phyloP scores from a whole-genome alignment of 805 yeast species.

The Saccharomycopsis synnaedendra region DNA sequence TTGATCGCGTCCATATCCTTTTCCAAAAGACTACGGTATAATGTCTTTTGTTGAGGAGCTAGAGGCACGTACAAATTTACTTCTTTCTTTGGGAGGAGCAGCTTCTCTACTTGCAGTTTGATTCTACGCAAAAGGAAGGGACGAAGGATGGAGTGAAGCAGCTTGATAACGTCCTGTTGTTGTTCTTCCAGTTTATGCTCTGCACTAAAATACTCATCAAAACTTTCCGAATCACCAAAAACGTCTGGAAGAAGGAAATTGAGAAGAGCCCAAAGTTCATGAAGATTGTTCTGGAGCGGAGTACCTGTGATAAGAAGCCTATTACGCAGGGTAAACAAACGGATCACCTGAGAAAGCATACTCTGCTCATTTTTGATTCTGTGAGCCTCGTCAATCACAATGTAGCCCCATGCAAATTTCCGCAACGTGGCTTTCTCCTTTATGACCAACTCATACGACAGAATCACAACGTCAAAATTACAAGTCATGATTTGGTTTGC shows the following conservation, averaged over 20 bases:
- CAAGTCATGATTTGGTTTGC: slow-evolving; percentile 39
- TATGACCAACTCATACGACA: slow-evolving; percentile 70
- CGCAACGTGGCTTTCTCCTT: slow-evolving; percentile 56
- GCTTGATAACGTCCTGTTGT: slow-evolving; percentile 42
- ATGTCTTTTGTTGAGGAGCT: slow-evolving; percentile 68
- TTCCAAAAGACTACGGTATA: slow-evolving; percentile 69
- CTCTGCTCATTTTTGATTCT: slow-evolving; percentile 72
- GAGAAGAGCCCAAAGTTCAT: slow-evolving; percentile 72
- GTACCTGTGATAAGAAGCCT: slow-evolving; percentile 73
- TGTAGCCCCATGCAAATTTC: slow-evolving; percentile 67
- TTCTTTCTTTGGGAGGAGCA: slow-evolving; percentile 66
- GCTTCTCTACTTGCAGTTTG: slow-evolving; percentile 72
- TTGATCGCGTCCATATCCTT: slow-evolving; percentile 79
- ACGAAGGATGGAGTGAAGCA: slow-evolving; percentile 62
- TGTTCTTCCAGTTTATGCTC: slow-evolving; percentile 19
- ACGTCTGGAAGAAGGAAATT: slow-evolving; percentile 72
- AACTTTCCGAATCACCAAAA: slow-evolving; percentile 59
- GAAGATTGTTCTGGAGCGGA: slow-evolving; percentile 69
- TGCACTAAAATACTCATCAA: slow-evolving; percentile 61
- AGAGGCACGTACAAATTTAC: slow-evolving; percentile 61
- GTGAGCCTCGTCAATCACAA: slow-evolving; percentile 76
- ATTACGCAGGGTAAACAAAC: slow-evolving; percentile 60
- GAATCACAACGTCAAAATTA: slow-evolving; percentile 60
- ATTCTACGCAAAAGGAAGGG: slow-evolving; percentile 71
- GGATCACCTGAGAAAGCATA: slow-evolving; percentile 57